phyloP scores from a whole-genome alignment of 1,139 yeast species.

The Geotrichum candidum region DNA sequence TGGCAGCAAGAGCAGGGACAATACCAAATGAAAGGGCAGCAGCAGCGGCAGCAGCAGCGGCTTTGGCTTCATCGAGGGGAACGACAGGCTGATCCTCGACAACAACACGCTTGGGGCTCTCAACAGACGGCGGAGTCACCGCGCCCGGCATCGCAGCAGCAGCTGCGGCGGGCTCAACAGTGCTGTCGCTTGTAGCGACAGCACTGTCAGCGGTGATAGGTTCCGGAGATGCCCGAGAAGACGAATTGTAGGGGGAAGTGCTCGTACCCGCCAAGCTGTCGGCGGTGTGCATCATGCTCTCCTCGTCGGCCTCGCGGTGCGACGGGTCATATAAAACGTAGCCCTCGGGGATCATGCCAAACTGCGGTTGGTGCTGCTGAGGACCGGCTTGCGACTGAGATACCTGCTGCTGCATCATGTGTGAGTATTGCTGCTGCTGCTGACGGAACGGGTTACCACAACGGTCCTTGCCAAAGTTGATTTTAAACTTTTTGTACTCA shows the following conservation, averaged over 20 bases:
- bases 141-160: conserved; percentile 3
- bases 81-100: conserved; percentile 7
- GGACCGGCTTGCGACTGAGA: neutral
- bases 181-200: neutral
- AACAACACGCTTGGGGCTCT: neutral
- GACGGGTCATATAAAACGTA: conserved; percentile 1
- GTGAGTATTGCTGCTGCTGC: conserved; percentile 9
- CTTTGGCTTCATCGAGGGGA: conserved; percentile 6
- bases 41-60: conserved; percentile 12
- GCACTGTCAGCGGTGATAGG: neutral
- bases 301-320: conserved; percentile 1
- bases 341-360: conserved; percentile 4
- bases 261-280: neutral
- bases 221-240: neutral
- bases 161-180: neutral
- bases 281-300: neutral
- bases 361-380: neutral
- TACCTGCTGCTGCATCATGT: conserved; percentile 5
- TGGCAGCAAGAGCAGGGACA: neutral
- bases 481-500: conserved; percentile 49
- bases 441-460: conserved; percentile 62
- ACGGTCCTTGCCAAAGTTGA: conserved; percentile 88
- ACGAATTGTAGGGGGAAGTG: neutral
- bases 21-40: conserved; percentile 16
- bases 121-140: neutral